phyloP scores from a whole-genome alignment of 495 filamentous ascomycete genomes.

The Neurospora sp. region DNA sequence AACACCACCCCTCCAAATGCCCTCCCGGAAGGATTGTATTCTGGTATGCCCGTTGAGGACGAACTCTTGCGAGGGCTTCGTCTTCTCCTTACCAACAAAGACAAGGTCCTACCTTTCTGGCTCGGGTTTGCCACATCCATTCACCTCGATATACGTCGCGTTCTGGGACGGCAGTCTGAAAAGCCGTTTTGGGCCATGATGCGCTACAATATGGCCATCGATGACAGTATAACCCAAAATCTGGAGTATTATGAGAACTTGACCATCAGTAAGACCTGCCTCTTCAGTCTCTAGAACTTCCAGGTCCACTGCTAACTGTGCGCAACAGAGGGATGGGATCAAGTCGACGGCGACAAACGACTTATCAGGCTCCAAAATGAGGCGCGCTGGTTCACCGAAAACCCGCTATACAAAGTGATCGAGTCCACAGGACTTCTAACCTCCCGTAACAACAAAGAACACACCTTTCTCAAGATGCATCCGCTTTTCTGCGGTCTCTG shows the following conservation, averaged over 20 bases:
- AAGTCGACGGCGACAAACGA: neutral
- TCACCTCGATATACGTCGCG: neutral
- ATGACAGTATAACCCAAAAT: neutral
- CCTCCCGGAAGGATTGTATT: neutral
- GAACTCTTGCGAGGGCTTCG: neutral
- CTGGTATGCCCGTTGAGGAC: neutral
- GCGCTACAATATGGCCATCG: neutral
- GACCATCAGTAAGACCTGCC: neutral
- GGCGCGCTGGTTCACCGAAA: neutral
- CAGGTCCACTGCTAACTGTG: neutral
- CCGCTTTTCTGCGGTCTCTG: slow-evolving; percentile 2
- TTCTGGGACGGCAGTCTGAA: neutral
- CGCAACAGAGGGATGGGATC: neutral
- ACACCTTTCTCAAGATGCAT: neutral
- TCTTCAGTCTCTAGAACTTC: neutral
- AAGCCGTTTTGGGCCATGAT: neutral
- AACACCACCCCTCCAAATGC: neutral
- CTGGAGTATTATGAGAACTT: neutral
- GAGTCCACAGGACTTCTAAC: neutral
- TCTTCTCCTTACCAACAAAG: neutral
- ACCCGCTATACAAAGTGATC: neutral
- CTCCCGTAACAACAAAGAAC: neutral
- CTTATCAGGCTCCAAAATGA: neutral
- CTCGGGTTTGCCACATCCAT: neutral
- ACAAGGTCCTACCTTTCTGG: neutral